Base-by-base conservation (phyloP, 2,329 filamentous ascomycete genomes). In the Nannizzia gypsea region DNA sequence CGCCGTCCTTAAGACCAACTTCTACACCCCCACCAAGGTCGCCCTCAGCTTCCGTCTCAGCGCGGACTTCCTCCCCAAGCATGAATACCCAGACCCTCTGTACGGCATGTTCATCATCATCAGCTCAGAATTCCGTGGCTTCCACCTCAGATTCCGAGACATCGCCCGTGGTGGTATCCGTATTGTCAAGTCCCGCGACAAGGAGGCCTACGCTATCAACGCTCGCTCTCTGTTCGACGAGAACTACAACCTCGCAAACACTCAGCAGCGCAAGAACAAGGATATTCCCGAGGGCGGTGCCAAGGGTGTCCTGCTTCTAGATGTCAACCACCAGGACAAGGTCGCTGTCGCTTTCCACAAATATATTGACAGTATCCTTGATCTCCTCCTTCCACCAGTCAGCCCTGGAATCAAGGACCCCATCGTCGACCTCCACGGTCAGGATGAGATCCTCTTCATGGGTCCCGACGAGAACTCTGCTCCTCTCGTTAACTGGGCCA, bases 91-190 rank as follows among this genome's bases (percentile, higher is more conserved):
- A 50, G 89, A 92, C 73, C 89, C 86, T 5, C 80, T 99, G 6
- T 99, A 93, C 68, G 93, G 93, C 65, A 99, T 99, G 93, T 99
- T 99, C 81, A 81, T 99, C 57, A 89, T 99, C 65, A 96, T 99
- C 73, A 90, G 90, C 68, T 92, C 93, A 9, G 93, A 99, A 76
- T 95, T 95, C 69, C 86, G 93, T 65, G 93, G 93, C 38, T 99
- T 99, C 80, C 93, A 99, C 74, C 83, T 99, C 15, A 89, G 93
- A 48, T 99, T 99, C 84, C 86, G 92, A 68, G 93, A 99, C 69
- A 96, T 99, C 69, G 88, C 93, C 57, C 89, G 93, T 71, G 93
- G 93, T 66, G 93, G 93, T 73, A 99, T 99, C 68, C 90, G 93
- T 65, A 99, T 99, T 64, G 93, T 99, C 75, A 97, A 97, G 80